Conservation (phyloP, 139 green algal genomes). For the Chloropicon primus region DNA sequence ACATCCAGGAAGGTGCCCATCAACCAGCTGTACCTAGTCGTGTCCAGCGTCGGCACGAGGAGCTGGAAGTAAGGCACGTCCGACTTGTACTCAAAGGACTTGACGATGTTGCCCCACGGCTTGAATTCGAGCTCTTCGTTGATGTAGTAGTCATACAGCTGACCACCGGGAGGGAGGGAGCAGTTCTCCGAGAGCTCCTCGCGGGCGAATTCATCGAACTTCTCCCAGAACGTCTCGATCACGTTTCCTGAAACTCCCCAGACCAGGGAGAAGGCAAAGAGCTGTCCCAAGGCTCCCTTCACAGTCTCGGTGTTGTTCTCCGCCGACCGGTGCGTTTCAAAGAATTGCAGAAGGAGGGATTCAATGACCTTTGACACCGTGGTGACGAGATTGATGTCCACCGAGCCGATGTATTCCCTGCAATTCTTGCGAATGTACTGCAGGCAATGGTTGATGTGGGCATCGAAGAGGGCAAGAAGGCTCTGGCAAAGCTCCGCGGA, state of each 20-base stretch:
- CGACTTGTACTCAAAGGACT: conserved; percentile 49
- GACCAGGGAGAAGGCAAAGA: conserved; percentile 55
- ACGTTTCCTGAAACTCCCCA: conserved; percentile 57
- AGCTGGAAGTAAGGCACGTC: conserved; percentile 65
- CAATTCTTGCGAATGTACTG: conserved; percentile 36
- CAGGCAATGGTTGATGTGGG: conserved; percentile 41
- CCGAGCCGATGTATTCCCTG: conserved; percentile 45
- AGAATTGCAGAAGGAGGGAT: conserved; percentile 9
- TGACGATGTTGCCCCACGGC: conserved; percentile 46
- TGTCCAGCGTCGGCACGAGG: conserved; percentile 66
- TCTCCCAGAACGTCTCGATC: conserved; percentile 25
- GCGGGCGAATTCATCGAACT: conserved; percentile 44
- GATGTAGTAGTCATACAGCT: conserved; percentile 61
- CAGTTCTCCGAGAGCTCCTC: conserved; percentile 11
- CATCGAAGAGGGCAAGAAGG: conserved; percentile 35
- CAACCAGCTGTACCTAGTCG: conserved; percentile 45
- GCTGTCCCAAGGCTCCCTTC: conserved; percentile 16
- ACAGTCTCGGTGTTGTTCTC: not conserved
- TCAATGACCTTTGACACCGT: conserved; percentile 26
- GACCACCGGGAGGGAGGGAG: conserved; percentile 19
- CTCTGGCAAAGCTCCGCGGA: conserved; percentile 7
- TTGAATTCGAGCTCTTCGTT: conserved; percentile 30
- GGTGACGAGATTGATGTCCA: conserved; percentile 63
- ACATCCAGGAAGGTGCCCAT: conserved; percentile 50
- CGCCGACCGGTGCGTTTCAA: not conserved